A percentile compares a stretch with the other conserved stretches of the same genome.
Evolutionary conservation across 1,284 basidiomycete species (phyloP).

Genomic region (Volvariella surrecta): DNA sequence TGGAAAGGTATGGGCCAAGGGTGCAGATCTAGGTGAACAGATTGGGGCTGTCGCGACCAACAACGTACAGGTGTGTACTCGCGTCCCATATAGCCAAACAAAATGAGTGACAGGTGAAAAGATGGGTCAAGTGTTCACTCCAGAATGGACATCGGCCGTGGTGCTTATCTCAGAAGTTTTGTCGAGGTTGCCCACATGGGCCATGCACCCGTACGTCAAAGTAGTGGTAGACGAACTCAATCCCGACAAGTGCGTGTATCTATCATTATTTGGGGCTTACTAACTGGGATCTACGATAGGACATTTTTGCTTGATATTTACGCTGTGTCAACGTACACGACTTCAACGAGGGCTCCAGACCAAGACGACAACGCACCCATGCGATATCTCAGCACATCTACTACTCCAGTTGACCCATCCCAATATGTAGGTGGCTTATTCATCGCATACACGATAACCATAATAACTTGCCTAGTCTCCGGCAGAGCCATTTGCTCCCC

Average conservation of each 20-base stretch:
- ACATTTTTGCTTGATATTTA: slow-evolving; percentile 48
- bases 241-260: slow-evolving; percentile 33
- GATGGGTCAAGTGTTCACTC: slow-evolving; percentile 45
- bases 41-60: slow-evolving; percentile 37
- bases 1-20: slow-evolving; percentile 41
- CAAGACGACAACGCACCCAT: slow-evolving; percentile 35
- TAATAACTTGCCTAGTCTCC: slow-evolving; percentile 12
- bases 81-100: not conserved
- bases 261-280: not conserved
- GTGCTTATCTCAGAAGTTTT: slow-evolving; percentile 48
- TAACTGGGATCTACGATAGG: slow-evolving; percentile 27
- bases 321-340: slow-evolving; percentile 40
- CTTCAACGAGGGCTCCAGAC: slow-evolving; percentile 23
- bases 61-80: slow-evolving; percentile 30
- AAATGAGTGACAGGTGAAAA: slow-evolving; percentile 14
- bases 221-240: slow-evolving; percentile 33
- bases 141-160: slow-evolving; percentile 35
- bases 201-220: slow-evolving; percentile 41
- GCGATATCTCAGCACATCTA: slow-evolving; percentile 37
- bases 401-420: slow-evolving; percentile 19
- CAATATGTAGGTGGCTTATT: slow-evolving; percentile 14
- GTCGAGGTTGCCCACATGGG: slow-evolving; percentile 38
- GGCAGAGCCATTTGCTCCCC: slow-evolving; percentile 37
- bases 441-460: not conserved
- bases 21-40: slow-evolving; percentile 43